A percentile compares a stretch with the other conserved stretches of the same genome.
Evolutionary conservation across 2,329 filamentous ascomycete genomes (phyloP).

Genomic region (Bertia moriformis): DNA sequence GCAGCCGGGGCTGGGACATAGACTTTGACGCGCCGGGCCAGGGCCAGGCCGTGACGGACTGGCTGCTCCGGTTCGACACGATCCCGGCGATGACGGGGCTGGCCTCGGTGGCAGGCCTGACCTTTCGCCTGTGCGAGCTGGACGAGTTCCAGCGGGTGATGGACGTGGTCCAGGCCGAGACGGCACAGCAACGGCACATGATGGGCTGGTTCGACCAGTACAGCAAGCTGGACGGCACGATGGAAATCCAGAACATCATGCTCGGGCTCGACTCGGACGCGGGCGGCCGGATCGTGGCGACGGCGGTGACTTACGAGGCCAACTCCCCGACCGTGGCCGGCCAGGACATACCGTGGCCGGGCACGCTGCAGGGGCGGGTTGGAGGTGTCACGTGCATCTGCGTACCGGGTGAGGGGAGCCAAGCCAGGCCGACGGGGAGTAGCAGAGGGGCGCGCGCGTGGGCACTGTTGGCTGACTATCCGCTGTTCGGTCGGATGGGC

Average conservation of each 20-base stretch:
- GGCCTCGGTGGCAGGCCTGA: constrained; percentile 20
- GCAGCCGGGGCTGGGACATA: constrained; percentile 35
- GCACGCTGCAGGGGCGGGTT: constrained; percentile 29
- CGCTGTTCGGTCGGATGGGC: too few species aligned
- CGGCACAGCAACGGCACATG: constrained; percentile 22
- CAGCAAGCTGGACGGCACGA: constrained; percentile 29
- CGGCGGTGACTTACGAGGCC: constrained; percentile 37
- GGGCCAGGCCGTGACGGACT: constrained; percentile 35
- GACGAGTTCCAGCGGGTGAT: constrained; percentile 30
- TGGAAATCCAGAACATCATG: constrained; percentile 35
- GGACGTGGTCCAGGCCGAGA: constrained; percentile 32
- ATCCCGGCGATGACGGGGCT: constrained; percentile 26
- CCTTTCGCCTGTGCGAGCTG: constrained; percentile 27
- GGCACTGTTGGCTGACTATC: too few species aligned
- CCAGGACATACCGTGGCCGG: constrained; percentile 39
- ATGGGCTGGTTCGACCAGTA: constrained; percentile 49
- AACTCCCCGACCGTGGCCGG: constrained; percentile 27
- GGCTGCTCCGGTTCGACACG: constrained; percentile 34
- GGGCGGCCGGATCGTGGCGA: constrained; percentile 30
- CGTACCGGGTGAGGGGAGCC: constrained; percentile 30
- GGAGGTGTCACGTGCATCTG: constrained; percentile 48
- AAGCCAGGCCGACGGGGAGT: too few species aligned
- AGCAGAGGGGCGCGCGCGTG: too few species aligned
- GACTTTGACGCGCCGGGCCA: constrained; percentile 25
- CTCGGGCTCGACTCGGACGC: constrained; percentile 36